Conservation (phyloP, 2,329 filamentous ascomycete species). For the Keithomyces neogunnii region DNA sequence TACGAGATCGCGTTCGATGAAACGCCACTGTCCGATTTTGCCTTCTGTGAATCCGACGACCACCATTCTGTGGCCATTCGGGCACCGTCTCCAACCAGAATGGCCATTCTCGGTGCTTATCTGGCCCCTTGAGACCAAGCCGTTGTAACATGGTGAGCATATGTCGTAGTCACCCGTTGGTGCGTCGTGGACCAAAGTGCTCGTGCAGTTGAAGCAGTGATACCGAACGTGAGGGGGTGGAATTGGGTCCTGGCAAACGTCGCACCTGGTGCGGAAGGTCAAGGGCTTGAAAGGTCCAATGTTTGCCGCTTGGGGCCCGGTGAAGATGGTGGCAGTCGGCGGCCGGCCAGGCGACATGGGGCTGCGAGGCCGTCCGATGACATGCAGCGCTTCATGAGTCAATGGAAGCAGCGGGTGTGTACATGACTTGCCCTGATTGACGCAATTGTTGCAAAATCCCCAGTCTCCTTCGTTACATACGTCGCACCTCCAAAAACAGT, state of each 20-base stretch:
- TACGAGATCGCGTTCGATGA: conserved; percentile 64
- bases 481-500: conserved; percentile 85
- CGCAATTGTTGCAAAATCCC: conserved; percentile 86
- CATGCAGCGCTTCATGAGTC: conserved; percentile 44
- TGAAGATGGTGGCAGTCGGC: conserved; percentile 38
- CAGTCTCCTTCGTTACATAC: conserved; percentile 86
- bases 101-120: conserved; percentile 70
- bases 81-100: conserved; percentile 76
- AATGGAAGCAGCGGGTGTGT: conserved; percentile 74
- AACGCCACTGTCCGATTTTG: conserved; percentile 56
- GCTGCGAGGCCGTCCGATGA: conserved; percentile 28
- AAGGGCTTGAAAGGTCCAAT: conserved; percentile 57
- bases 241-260: conserved; percentile 68
- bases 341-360: conserved; percentile 35
- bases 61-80: conserved; percentile 75
- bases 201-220: conserved; percentile 71
- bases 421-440: conserved; percentile 74
- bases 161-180: conserved; percentile 75
- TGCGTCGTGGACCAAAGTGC: conserved; percentile 35
- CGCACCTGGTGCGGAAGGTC: conserved; percentile 67
- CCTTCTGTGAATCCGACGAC: conserved; percentile 67
- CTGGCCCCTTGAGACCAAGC: conserved; percentile 51
- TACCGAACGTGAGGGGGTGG: conserved; percentile 60
- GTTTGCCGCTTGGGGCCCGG: conserved; percentile 34
- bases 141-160: conserved; percentile 69